These are phyloP conservation scores for Plenodomus biglobosus DNA, from an alignment of 2,329 filamentous ascomycete species.

Conservation along the genomic window DNA sequence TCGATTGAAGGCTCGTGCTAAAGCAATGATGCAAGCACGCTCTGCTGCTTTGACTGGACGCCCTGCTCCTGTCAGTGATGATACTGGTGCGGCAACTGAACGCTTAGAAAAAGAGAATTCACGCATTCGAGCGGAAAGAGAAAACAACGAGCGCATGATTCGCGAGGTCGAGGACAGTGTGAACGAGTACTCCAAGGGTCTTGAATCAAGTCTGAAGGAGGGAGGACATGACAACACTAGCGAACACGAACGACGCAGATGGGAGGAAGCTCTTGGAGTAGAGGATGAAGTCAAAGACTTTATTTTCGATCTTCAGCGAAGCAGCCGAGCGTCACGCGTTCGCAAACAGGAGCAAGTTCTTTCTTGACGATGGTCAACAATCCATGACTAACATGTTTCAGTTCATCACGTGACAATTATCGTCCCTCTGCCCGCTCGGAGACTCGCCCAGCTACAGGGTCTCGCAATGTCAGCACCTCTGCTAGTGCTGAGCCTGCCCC, in stretches of 20 bases:
- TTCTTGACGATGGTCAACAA: not conserved
- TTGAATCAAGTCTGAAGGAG: constrained; percentile 87
- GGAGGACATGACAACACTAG: constrained; percentile 71
- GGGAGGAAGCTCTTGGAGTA: constrained; percentile 94
- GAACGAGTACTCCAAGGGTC: constrained; percentile 77
- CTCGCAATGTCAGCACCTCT: constrained; percentile 56
- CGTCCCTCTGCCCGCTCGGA: constrained; percentile 47
- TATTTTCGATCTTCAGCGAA: constrained; percentile 92
- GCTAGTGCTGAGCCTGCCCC: constrained; percentile 51
- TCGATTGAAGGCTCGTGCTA: constrained; percentile 89
- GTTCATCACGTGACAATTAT: constrained; percentile 36
- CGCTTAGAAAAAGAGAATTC: constrained; percentile 86
- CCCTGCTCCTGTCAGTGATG: constrained; percentile 68
- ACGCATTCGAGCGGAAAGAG: constrained; percentile 78
- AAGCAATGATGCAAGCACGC: constrained; percentile 98
- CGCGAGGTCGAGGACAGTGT: constrained; percentile 96
- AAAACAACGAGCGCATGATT: constrained; percentile 96
- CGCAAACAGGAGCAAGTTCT: constrained; percentile 60
- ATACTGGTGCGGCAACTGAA: constrained; percentile 77
- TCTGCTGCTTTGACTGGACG: constrained; percentile 89
- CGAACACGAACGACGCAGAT: constrained; percentile 88
- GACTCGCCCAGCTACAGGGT: constrained; percentile 28
- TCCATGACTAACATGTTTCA: constrained; percentile 15
- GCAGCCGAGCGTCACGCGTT: constrained; percentile 74
- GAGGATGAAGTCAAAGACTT: constrained; percentile 97